Base-by-base conservation (phyloP, 306 rosid species). In the Dalbergia cultrata region DNA sequence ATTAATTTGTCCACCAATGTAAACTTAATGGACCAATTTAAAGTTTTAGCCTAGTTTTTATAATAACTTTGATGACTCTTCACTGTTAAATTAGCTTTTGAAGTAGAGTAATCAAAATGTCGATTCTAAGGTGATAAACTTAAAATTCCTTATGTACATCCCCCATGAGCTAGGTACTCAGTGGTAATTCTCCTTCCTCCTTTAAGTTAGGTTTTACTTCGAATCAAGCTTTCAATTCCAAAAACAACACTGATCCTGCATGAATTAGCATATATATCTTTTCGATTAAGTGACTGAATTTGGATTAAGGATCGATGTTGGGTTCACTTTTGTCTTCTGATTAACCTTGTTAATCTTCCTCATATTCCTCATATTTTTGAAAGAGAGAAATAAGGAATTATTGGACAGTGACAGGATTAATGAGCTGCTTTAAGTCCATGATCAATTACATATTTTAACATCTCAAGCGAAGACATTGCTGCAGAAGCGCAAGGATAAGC, bases 401-500 rank as follows among this genome's bases (percentile, higher is more conserved):
- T 63, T 64, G 54, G 75, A 44, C 16, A 34, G 41, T 59, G 71
- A 79, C 72, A 70, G 0, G 69, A 72, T 58, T 50, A 7, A 17
- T 18, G 50, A 67, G 18, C 49, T 45, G 12, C 11, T 5, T 44
- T 44, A 16, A 9, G 59, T 64, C 52, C 44, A 70, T 79, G 61
- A 12, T 45, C 10, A 67, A 8, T 54, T 58, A 26, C 1, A 12
- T 34, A 69, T 8, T 54, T 31, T 8, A 16, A 53, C 39, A n/a
- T 45, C 61, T n/a, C 64, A 66, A 67, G 44, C 67, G 34, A 62
- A 72, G 47, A 78, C 56, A 67, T 9, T 17, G 2, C n/a, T 9
- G 45, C 45, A 19, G 57, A 50, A 75, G 33, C 44, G 2, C 58
- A 43, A 67, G 62, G 78, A 85, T 73, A 78, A 85, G 47, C 35